phyloP scores from a whole-genome alignment of 2,329 filamentous ascomycete species.

The Sordariomycetes sp. region DNA sequence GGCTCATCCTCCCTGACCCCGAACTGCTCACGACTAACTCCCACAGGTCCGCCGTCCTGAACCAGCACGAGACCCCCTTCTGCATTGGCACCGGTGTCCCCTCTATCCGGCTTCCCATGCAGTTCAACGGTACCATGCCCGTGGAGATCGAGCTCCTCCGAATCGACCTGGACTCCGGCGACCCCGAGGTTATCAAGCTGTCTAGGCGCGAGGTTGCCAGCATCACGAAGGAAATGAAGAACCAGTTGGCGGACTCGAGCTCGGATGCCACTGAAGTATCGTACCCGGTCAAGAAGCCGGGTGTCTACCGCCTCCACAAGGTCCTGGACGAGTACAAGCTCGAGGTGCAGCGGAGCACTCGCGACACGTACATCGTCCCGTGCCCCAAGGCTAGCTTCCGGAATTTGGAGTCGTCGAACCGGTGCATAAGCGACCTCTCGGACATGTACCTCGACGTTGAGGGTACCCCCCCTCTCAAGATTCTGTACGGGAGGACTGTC shows the following conservation, averaged over 20 bases:
- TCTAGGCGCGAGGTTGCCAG: slow-evolving; percentile 62
- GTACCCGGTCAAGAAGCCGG: slow-evolving; percentile 72
- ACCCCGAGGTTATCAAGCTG: slow-evolving; percentile 71
- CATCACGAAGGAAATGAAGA: slow-evolving; percentile 58
- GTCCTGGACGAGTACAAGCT: slow-evolving; percentile 91
- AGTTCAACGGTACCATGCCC: slow-evolving; percentile 87
- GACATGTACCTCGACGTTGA: slow-evolving; percentile 73
- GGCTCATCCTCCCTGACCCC: slow-evolving; percentile 11
- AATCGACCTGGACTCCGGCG: slow-evolving; percentile 70
- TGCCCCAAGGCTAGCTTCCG: slow-evolving; percentile 75
- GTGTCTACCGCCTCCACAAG: slow-evolving; percentile 73
- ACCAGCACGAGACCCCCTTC: slow-evolving; percentile 69
- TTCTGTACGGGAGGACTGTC: slow-evolving; percentile 82
- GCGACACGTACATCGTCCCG: slow-evolving; percentile 72
- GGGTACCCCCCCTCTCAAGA: slow-evolving; percentile 82
- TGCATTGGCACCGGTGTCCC: slow-evolving; percentile 61
- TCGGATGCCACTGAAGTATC: slow-evolving; percentile 56
- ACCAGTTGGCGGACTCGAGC: slow-evolving; percentile 52
- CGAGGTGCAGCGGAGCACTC: slow-evolving; percentile 68
- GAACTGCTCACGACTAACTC: background rate
- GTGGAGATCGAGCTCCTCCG: slow-evolving; percentile 82
- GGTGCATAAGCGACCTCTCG: slow-evolving; percentile 81
- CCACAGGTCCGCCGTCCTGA: slow-evolving; percentile 68
- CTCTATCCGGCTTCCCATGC: slow-evolving; percentile 64
- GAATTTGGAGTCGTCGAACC: slow-evolving; percentile 48